phyloP scores from a whole-genome alignment of 108 stramenopile genomes.

The Cyclotella choctawhatcheeana region DNA sequence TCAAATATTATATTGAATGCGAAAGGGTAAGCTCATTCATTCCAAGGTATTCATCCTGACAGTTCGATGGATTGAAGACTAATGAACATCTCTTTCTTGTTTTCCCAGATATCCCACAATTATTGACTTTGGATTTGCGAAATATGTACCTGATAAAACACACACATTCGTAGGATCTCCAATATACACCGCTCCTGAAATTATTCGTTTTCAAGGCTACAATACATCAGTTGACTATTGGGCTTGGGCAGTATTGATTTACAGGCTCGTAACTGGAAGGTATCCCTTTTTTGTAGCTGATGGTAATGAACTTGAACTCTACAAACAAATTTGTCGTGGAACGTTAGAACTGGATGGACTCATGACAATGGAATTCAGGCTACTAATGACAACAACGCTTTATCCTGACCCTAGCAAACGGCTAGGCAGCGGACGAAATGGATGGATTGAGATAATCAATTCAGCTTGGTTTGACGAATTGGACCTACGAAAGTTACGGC shows the following conservation, averaged over 20 bases:
- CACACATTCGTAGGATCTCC: slow-evolving; percentile 26
- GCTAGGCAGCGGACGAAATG: slow-evolving; percentile 16
- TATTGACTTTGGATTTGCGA: slow-evolving; percentile 78
- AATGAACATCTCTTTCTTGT: no score
- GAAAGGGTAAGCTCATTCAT: no score
- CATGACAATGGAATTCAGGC: slow-evolving; percentile 26
- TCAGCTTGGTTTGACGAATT: slow-evolving; percentile 65
- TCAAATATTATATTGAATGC: slow-evolving; percentile 71
- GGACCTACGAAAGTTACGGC: slow-evolving; percentile 67
- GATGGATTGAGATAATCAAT: slow-evolving; percentile 52
- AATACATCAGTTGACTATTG: slow-evolving; percentile 8
- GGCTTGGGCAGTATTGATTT: slow-evolving; percentile 21
- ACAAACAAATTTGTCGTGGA: slow-evolving; percentile 59
- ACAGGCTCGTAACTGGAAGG: slow-evolving; percentile 18
- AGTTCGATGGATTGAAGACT: no score
- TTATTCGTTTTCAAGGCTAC: slow-evolving; percentile 25
- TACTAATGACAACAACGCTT: slow-evolving; percentile 10
- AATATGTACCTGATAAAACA: slow-evolving; percentile 29
- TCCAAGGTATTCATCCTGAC: no score
- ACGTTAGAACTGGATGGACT: slow-evolving; percentile 15
- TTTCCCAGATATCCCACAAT: slow-evolving; percentile 76
- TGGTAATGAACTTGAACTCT: slow-evolving; percentile 60
- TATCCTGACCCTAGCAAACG: slow-evolving; percentile 14
- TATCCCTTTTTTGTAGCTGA: slow-evolving; percentile 27
- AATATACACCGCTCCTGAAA: slow-evolving; percentile 30